A percentile compares a stretch with the other conserved stretches of the same genome.
phyloP scores from a whole-genome alignment of 192 early-diverging fungal species.

The Gryganskiella cystojenkinii region DNA sequence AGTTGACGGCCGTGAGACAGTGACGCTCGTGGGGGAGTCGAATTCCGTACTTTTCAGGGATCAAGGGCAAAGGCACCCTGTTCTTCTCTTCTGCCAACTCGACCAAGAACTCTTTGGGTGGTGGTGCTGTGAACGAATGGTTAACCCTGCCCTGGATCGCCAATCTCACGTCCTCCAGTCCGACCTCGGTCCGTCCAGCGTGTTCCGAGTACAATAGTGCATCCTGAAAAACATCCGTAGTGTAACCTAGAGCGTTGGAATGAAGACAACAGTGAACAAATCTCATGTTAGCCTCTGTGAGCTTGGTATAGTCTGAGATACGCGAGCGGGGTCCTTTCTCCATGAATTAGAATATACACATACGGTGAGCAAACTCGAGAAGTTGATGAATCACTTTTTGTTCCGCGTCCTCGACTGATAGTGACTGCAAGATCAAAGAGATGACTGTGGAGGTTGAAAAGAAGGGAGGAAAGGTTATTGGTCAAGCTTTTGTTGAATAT shows the following conservation, averaged over 20 bases:
- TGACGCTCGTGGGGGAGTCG: slow-evolving; percentile 80
- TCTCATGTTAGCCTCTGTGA: not conserved
- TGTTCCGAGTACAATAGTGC: slow-evolving; percentile 94
- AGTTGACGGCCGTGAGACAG: slow-evolving; percentile 82
- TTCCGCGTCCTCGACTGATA: slow-evolving; percentile 90
- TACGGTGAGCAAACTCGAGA: slow-evolving; percentile 93
- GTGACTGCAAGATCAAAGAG: slow-evolving; percentile 84
- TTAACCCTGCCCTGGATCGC: slow-evolving; percentile 93
- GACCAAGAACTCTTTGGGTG: slow-evolving; percentile 87
- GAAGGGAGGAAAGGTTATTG: not conserved
- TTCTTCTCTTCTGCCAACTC: slow-evolving; percentile 84
- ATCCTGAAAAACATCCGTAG: slow-evolving; percentile 92
- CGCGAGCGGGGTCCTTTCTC: too few relatives aligned
- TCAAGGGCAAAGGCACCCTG: slow-evolving; percentile 77
- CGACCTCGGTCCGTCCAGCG: slow-evolving; percentile 79
- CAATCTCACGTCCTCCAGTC: slow-evolving; percentile 87
- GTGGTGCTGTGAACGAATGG: slow-evolving; percentile 91
- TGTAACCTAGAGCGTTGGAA: slow-evolving; percentile 70
- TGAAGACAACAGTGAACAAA: not conserved
- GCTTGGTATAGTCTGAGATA: too few relatives aligned
- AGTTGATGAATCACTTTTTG: slow-evolving; percentile 91
- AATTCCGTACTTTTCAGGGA: slow-evolving; percentile 83
- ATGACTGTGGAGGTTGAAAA: slow-evolving; percentile 64
- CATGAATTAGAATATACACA: slow-evolving; percentile 8
- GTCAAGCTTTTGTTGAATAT: too few relatives aligned